phyloP scores from a whole-genome alignment of 106 monocot genomes.

The Hemerocallis citrina region DNA sequence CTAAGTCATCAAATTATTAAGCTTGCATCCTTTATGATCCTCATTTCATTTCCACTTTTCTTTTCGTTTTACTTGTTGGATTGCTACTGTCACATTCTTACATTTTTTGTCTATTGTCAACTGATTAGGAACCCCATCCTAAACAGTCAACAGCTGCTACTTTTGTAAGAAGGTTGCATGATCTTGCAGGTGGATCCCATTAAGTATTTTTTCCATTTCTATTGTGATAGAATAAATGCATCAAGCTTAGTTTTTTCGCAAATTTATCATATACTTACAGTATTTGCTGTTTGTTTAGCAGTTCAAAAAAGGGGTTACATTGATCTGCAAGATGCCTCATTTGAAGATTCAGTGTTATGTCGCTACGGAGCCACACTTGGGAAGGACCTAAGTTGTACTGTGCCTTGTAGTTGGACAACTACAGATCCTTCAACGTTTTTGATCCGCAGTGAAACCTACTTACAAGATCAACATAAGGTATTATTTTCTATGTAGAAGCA shows the following conservation, averaged over 20 bases:
- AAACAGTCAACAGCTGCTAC: conserved; percentile 72
- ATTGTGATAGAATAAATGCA: not conserved
- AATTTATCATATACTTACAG: not conserved
- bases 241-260: not conserved
- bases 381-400: conserved; percentile 52
- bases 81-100: not conserved
- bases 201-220: conserved; percentile 1
- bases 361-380: conserved; percentile 79
- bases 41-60: not conserved
- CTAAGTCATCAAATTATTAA: not conserved
- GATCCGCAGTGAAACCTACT: conserved; percentile 80
- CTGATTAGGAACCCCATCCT: conserved; percentile 15
- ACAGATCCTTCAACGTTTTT: conserved; percentile 88
- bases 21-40: not conserved
- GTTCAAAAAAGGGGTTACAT: conserved; percentile 70
- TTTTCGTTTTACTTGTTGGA: too few relatives aligned
- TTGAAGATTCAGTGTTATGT: conserved; percentile 23
- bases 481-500: not conserved
- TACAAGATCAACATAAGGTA: conserved; percentile 85
- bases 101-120: not conserved
- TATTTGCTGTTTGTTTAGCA: conserved; percentile 15
- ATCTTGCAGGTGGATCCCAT: conserved; percentile 47
- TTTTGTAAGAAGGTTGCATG: conserved; percentile 75
- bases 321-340: conserved; percentile 48
- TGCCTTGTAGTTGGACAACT: conserved; percentile 65